Evolutionary conservation across 2,329 filamentous ascomycete species (phyloP), one percentile per base, ranked within the genome.

Genomic region (Alternaria sp.): DNA sequence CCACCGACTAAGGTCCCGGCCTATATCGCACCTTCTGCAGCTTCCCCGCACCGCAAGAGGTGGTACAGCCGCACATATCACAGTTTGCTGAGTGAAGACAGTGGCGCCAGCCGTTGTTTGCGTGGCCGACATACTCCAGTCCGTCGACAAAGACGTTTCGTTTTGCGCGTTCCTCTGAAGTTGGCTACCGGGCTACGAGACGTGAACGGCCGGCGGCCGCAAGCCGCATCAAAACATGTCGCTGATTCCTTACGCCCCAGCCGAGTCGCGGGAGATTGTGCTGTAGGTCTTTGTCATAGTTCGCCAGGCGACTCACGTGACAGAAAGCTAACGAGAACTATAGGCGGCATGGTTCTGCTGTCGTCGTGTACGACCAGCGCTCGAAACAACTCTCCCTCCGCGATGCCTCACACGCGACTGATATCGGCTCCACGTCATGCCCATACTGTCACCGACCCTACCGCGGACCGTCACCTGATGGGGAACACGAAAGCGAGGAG

Each of bases 311-410:
- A n/a, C 29, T 11, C 28, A 41, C 24, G 36, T 9, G 13, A 28
- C 13, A 24, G 4, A 37, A 42, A 21, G 50, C 66, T 75, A 45
- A 75, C 56, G 13, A 23, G 55, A 39, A 4, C 13, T 55, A 36
- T 71, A 98, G 95, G 51, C 95, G 94, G 62, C 93, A 97, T 77
- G 90, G 92, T 73, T 92, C 97, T 80, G 90, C 93, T 23, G 88
- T 99, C 56, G 95, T 99, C 42, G 88, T 98, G 36, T 93, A 91
- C 72, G 94, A 99, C 79, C 90, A 88, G 45, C 84, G 87, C 29
- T 97, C 93, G 6, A 90, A 89, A 63, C 91, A 93, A 69, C 87
- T 99, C 64, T 92, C 92, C 68, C 90, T 97, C 51, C 89, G 91
- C 61, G 88, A 85, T 68, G 82, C 84, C 34, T 80, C 85, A 23